phyloP scores from a whole-genome alignment of 192 early-diverging fungal species.

The Gryganskiella cystojenkinii region DNA sequence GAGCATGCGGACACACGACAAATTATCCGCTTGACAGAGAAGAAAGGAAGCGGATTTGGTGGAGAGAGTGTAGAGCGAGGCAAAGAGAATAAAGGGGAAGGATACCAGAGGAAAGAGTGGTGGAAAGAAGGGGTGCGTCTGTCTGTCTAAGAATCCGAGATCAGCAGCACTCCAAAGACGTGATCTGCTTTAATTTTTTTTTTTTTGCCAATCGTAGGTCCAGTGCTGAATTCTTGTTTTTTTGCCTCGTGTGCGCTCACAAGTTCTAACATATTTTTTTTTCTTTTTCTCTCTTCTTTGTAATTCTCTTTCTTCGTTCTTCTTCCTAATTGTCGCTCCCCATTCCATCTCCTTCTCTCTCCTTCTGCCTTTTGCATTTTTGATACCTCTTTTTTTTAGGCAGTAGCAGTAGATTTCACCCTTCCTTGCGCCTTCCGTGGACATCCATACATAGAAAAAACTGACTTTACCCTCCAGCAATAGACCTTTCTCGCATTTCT shows the following conservation, averaged over 20 bases:
- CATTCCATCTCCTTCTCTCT: not conserved
- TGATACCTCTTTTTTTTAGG: not conserved
- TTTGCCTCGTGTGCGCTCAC: no score
- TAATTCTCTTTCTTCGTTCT: conserved; percentile 14
- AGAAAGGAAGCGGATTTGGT: not conserved
- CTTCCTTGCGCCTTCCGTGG: not conserved
- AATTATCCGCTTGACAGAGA: not conserved
- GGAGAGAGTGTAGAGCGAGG: not conserved
- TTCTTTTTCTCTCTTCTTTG: conserved; percentile 10
- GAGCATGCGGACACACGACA: no score
- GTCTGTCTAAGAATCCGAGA: no score
- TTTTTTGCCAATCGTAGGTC: no score
- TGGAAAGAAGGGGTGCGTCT: no score
- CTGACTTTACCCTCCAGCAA: no score
- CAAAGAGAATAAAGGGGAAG: not conserved
- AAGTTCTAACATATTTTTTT: no score
- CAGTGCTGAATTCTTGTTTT: no score
- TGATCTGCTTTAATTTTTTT: no score
- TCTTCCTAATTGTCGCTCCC: not conserved
- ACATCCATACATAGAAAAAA: not conserved
- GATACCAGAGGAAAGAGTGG: not conserved
- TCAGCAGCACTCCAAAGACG: not conserved
- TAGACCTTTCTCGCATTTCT: not conserved
- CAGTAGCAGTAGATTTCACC: no score
- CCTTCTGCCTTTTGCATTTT: not conserved